Conservation (phyloP, 805 yeast genomes). For the Candida pini region DNA sequence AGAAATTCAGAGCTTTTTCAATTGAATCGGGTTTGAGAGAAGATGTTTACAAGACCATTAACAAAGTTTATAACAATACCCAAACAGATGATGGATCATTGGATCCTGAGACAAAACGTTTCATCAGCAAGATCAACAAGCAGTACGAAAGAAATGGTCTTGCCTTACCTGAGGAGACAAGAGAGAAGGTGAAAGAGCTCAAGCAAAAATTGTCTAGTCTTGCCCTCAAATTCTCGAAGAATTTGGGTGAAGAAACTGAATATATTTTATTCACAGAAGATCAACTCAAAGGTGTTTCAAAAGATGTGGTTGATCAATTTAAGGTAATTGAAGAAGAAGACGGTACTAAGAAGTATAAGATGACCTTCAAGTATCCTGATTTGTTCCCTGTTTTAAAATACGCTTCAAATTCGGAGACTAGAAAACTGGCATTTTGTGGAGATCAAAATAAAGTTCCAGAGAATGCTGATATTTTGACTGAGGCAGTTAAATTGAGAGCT, state of each 20-base stretch:
- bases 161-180: slow-evolving; percentile 47
- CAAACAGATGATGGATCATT: slow-evolving; percentile 27
- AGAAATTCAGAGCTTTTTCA: slow-evolving; percentile 45
- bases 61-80: slow-evolving; percentile 41
- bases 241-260: slow-evolving; percentile 67
- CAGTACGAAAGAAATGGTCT: slow-evolving; percentile 67
- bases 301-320: slow-evolving; percentile 53
- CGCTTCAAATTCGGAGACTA: slow-evolving; percentile 57
- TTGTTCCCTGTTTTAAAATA: slow-evolving; percentile 70
- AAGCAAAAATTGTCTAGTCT: slow-evolving; percentile 55
- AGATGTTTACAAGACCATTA: slow-evolving; percentile 58
- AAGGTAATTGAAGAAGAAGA: slow-evolving; percentile 37
- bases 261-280: slow-evolving; percentile 53
- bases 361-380: slow-evolving; percentile 82
- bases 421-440: slow-evolving; percentile 60
- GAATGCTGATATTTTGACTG: slow-evolving; percentile 54
- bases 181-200: slow-evolving; percentile 52
- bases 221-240: slow-evolving; percentile 53
- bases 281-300: slow-evolving; percentile 72
- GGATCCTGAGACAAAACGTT: slow-evolving; percentile 52
- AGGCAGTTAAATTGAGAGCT: slow-evolving; percentile 58
- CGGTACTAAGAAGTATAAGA: slow-evolving; percentile 43
- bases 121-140: slow-evolving; percentile 49
- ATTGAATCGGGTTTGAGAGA: slow-evolving; percentile 64
- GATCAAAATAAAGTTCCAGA: slow-evolving; percentile 63